Percentiles rank a stretch among this genome's conserved stretches.
phyloP scores from a whole-genome alignment of 192 early-diverging fungal genomes.

The Coemansia sp. region DNA sequence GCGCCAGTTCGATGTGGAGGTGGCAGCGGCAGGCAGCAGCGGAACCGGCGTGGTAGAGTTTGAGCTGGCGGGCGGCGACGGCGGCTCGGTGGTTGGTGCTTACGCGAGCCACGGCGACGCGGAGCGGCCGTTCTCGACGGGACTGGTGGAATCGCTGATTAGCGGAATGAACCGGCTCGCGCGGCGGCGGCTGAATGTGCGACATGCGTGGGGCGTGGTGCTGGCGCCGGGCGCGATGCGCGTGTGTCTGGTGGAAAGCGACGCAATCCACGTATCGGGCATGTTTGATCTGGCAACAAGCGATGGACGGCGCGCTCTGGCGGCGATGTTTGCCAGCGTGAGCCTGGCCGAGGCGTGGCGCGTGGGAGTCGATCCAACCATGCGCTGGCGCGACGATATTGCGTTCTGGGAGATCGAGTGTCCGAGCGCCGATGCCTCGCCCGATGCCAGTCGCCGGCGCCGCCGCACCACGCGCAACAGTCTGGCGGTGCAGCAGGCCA shows the following conservation, averaged over 20 bases:
- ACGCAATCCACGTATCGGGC: conserved; percentile 37
- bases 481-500: conserved; percentile 9
- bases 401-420: conserved; percentile 46
- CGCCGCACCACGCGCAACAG: conserved; percentile 8
- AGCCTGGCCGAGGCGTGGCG: conserved; percentile 32
- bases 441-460: background rate
- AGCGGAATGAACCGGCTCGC: conserved; percentile 35
- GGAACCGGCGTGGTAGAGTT: conserved; percentile 30
- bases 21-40: background rate
- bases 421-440: conserved; percentile 9
- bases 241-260: conserved; percentile 42
- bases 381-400: conserved; percentile 31
- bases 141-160: conserved; percentile 40
- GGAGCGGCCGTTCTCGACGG: conserved; percentile 39
- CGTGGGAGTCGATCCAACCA: conserved; percentile 40
- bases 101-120: conserved; percentile 23
- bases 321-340: conserved; percentile 7
- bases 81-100: conserved; percentile 27
- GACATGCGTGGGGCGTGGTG: conserved; percentile 34
- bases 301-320: conserved; percentile 12
- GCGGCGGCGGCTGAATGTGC: conserved; percentile 25
- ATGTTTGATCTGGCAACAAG: conserved; percentile 9
- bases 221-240: conserved; percentile 26
- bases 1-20: conserved; percentile 10
- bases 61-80: conserved; percentile 4